Evolutionary conservation across 2,329 filamentous ascomycete genomes (phyloP), one percentile per base, ranked within the genome.

Genomic region (Aspergillus phoenicis): DNA sequence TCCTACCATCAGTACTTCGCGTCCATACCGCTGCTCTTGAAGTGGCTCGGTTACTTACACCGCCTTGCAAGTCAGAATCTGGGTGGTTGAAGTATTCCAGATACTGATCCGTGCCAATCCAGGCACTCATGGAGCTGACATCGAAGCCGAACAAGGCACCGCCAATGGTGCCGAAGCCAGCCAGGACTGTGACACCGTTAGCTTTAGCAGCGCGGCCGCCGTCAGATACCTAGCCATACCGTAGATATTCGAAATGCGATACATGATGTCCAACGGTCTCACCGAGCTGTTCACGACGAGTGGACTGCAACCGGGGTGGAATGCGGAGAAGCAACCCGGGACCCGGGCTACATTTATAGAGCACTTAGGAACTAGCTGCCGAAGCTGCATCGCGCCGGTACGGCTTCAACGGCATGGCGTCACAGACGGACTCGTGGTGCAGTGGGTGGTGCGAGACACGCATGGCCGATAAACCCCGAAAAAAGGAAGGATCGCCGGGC

Each of bases 111-210:
- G 80, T 82, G 24, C 79, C 80, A 64, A 86, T 80, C 72, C 81
- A 83, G 59, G 70, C 73, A 58, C 68, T 74, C 71, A 80, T 73
- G 61, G 75, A 77, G 59, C 74, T 75, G 61, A 86, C 83, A 74
- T 86, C 84, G 70, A 86, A 87, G 43, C 84, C 84, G 67, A 86
- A 86, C 20, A 85, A 73, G 8, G 79, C 82, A 71, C 83, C 84
- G 43, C 84, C 84, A 64, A 85, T 81, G 55, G 84, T 82, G 68
- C 83, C 80, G 71, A 86, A 84, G 62, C 80, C 82, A 57, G 84
- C 82, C 64, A 86, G 84, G 59, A 82, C 74, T 68, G 48, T 13
- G n/a, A 8, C 8, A 8, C 8, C 7, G 41, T 59, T 39, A 52
- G 38, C 10, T 36, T 20, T 7, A 33, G 33, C 5, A 17, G 20